phyloP scores from a whole-genome alignment of 2,329 filamentous ascomycete species.

The Elsinoe perseae region DNA sequence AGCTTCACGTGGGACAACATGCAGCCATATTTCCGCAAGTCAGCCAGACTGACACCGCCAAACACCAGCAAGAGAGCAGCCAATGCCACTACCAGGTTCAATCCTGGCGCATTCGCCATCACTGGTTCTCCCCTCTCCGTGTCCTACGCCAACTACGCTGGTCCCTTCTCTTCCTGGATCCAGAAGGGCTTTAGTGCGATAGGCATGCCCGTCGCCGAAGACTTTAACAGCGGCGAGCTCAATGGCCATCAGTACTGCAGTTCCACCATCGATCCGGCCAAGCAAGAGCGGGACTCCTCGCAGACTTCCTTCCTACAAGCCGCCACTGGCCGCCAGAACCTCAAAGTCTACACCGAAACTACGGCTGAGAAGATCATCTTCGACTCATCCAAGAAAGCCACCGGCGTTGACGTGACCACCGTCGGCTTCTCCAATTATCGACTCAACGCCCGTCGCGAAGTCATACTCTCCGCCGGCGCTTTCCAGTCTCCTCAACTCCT shows the following conservation, averaged over 20 bases:
- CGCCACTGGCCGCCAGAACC: constrained; percentile 16
- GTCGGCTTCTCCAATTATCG: constrained; percentile 17
- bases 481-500: constrained; percentile 49
- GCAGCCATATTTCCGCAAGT: constrained; percentile 23
- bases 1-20: constrained; percentile 26
- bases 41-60: constrained; percentile 21
- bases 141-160: constrained; percentile 26
- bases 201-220: constrained; percentile 25
- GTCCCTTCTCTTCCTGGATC: constrained; percentile 26
- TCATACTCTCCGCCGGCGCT: constrained; percentile 52
- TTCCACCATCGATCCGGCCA: constrained; percentile 29
- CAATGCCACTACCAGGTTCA: constrained; percentile 25
- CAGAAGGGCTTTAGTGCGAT: constrained; percentile 24
- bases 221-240: constrained; percentile 25
- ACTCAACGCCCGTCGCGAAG: constrained; percentile 34
- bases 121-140: constrained; percentile 27
- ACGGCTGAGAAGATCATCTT: constrained; percentile 32
- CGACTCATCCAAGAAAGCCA: constrained; percentile 23
- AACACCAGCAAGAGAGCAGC: constrained; percentile 20
- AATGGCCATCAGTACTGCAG: constrained; percentile 21
- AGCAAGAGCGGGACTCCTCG: constrained; percentile 23
- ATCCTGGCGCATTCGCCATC: constrained; percentile 20
- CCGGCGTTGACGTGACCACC: constrained; percentile 25
- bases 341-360: constrained; percentile 29
- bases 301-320: constrained; percentile 25